These are phyloP conservation scores for Hanseniaspora hatyaiensis DNA, from an alignment of 805 yeast species.

Conservation along the genomic window DNA sequence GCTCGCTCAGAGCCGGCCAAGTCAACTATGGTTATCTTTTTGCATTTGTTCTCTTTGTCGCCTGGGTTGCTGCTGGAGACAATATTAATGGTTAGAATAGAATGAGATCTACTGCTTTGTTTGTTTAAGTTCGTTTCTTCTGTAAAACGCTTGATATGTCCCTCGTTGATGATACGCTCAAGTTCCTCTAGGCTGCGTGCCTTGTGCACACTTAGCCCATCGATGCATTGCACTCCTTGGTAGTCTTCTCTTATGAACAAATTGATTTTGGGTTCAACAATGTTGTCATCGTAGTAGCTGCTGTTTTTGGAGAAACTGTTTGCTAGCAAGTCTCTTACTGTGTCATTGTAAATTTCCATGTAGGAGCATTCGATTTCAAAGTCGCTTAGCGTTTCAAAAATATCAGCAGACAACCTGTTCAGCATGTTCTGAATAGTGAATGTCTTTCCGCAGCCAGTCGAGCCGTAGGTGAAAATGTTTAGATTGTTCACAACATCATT, in stretches of 20 bases:
- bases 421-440: constrained; percentile 65
- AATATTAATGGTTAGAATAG: constrained; percentile 74
- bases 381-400: no score
- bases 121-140: constrained; percentile 88
- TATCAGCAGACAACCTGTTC: constrained; percentile 56
- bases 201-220: constrained; percentile 31
- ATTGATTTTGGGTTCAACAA: neutral
- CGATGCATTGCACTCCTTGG: constrained; percentile 10
- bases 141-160: constrained; percentile 65
- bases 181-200: constrained; percentile 59
- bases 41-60: no score
- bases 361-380: constrained; percentile 52
- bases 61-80: no score
- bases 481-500: constrained; percentile 37
- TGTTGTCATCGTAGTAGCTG: neutral
- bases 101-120: constrained; percentile 85
- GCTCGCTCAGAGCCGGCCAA: constrained; percentile 95
- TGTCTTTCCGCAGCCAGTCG: constrained; percentile 97
- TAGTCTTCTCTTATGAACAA: constrained; percentile 42
- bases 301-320: constrained; percentile 29
- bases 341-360: constrained; percentile 84
- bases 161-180: constrained; percentile 61
- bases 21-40: constrained; percentile 57
- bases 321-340: constrained; percentile 63
- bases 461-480: constrained; percentile 91